Percentiles rank a stretch among this genome's conserved stretches.
phyloP scores from a whole-genome alignment of 495 filamentous ascomycete genomes.

The Bathelium albidoporum region DNA sequence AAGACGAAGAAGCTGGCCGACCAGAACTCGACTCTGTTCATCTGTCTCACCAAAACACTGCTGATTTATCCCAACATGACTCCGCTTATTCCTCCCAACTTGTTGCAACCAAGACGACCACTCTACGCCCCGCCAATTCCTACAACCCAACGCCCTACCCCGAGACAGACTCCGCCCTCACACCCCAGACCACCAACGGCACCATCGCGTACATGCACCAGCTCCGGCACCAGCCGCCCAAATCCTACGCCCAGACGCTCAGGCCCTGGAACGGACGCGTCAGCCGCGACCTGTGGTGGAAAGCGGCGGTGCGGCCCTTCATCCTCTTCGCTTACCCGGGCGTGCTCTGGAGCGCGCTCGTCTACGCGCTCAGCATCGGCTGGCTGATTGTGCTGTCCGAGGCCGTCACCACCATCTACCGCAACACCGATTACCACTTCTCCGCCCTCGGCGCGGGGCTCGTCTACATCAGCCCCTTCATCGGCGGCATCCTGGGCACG shows the following conservation, averaged over 20 bases:
- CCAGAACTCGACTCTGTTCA: not conserved
- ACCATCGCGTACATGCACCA: constrained; percentile 16
- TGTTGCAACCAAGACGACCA: not conserved
- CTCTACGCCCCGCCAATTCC: not conserved
- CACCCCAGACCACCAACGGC: not conserved
- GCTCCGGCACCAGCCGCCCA: constrained; percentile 38
- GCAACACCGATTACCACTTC: constrained; percentile 64
- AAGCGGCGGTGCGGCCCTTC: constrained; percentile 66
- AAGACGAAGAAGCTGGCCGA: not conserved
- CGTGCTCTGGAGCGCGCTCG: constrained; percentile 78
- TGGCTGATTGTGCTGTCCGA: constrained; percentile 96
- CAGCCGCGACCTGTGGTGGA: constrained; percentile 65
- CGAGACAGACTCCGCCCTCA: not conserved
- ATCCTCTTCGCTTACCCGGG: constrained; percentile 80
- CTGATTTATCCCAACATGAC: not conserved
- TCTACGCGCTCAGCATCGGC: constrained; percentile 84
- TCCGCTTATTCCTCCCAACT: not conserved
- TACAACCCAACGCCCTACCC: not conserved
- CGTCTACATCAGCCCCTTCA: constrained; percentile 80
- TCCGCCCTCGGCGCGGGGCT: constrained; percentile 69
- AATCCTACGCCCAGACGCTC: constrained; percentile 61
- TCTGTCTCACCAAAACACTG: too few species aligned
- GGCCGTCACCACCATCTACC: constrained; percentile 67
- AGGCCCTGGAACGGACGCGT: constrained; percentile 68
- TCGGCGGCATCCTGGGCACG: constrained; percentile 82